A percentile compares a stretch with the other conserved stretches of the same genome.
Conservation (phyloP, 768 basidiomycete genomes). For the Termitomyces sp. region DNA sequence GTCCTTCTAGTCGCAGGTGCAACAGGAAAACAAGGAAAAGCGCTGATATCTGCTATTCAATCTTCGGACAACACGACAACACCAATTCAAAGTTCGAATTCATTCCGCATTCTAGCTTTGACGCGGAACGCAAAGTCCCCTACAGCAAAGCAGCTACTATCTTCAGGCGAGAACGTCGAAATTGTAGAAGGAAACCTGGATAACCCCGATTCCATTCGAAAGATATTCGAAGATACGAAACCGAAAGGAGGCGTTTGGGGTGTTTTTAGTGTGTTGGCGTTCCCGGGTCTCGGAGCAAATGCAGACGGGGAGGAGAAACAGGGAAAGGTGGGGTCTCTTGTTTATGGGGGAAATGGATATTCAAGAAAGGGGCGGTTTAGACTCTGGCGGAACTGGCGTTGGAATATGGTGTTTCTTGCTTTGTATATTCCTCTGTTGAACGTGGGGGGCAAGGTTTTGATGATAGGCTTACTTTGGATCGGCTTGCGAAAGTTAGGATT, state of each 20-base stretch:
- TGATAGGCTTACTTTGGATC: constrained; percentile 21
- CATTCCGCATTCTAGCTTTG: constrained; percentile 32
- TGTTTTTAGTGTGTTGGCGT: constrained; percentile 35
- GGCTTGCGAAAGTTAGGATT: constrained; percentile 33
- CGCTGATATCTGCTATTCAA: constrained; percentile 25
- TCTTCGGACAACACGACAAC: not conserved
- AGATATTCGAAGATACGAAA: constrained; percentile 32
- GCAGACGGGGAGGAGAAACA: constrained; percentile 36
- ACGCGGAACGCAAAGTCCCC: constrained; percentile 30
- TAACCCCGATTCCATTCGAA: constrained; percentile 20
- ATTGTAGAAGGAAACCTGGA: constrained; percentile 35
- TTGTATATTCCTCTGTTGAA: constrained; percentile 35
- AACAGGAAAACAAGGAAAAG: constrained; percentile 34
- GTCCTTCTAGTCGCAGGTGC: constrained; percentile 32
- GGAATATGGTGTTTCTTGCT: constrained; percentile 30
- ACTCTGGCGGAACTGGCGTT: constrained; percentile 32
- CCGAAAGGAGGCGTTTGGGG: constrained; percentile 30
- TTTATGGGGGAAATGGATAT: not conserved
- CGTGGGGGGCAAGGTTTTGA: constrained; percentile 34
- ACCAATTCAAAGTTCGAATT: constrained; percentile 2
- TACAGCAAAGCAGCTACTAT: constrained; percentile 20
- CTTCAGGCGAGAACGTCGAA: constrained; percentile 24
- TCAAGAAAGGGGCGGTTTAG: constrained; percentile 19
- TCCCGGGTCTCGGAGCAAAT: constrained; percentile 37
- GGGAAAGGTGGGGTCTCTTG: constrained; percentile 27